Evolutionary conservation across 1,139 yeast genomes (phyloP), one percentile per base, ranked within the genome.

Genomic region (Hyphopichia buzzinii): DNA sequence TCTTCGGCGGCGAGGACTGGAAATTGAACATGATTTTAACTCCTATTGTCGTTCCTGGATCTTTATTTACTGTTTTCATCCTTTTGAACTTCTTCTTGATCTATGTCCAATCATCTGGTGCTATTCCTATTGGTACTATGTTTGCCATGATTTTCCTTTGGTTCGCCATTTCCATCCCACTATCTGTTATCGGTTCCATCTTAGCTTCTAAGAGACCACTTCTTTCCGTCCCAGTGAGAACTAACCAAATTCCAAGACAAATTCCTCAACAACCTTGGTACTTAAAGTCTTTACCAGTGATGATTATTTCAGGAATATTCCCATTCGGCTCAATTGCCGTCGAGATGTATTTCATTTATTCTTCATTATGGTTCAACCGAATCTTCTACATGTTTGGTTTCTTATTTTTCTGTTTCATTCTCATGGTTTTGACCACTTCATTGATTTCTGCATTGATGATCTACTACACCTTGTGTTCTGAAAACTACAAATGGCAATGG

Each of bases 401-500:
- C 72, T 71, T 92, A 51, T 87, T 92, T 62, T 80, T 90, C 64
- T 89, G 97, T 52, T 82, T 88, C 57, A 48, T 84, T 17, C 72
- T 92, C 55, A 84, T 89, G 88, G 67, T 87, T 12, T 55, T 85
- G 50, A 89, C 97, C 8, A 84, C 96, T 6, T 74, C 86, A 14
- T 72, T 92, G 44, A 89, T 89, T 30, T 83, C 96, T 0, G 68
- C 89, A 15, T 70, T 92, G 50, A 76, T 89, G 67, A 79, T 86
- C 27, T 92, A 92, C 63, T 85, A 86, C 67, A 77, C 90, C 8
- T 74, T 94, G 46, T 88, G 96, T 56, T 72, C 89, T 31, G 98
- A 92, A 57, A 87, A 92, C 61, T 90, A 94, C 69, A 80, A 81
- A 59, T 92, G 99, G 99, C 97, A 89, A 57, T 92, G 98, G 98